Conservation (phyloP, 2,329 filamentous ascomycete genomes). For the Xylogone sp. region DNA sequence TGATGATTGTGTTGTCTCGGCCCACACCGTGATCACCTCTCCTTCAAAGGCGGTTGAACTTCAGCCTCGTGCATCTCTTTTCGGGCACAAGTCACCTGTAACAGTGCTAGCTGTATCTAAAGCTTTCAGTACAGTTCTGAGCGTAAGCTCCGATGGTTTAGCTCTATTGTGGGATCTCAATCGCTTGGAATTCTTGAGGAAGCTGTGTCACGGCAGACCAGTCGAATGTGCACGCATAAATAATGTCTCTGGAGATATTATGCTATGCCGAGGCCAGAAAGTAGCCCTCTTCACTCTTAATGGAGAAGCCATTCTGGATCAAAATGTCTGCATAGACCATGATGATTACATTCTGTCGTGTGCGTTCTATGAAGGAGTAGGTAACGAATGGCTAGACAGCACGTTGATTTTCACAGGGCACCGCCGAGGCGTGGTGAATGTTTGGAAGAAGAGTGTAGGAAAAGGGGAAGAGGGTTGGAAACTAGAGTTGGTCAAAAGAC, state of each 20-base stretch:
- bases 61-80: conserved; percentile 73
- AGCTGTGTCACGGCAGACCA: conserved; percentile 55
- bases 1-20: conserved; percentile 84
- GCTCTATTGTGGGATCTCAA: conserved; percentile 95
- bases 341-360: conserved; percentile 79
- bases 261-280: conserved; percentile 74
- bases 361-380: conserved; percentile 90
- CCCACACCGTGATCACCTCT: conserved; percentile 68
- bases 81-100: conserved; percentile 84
- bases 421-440: conserved; percentile 76
- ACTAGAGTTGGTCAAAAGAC: conserved; percentile 72
- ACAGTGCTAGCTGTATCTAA: conserved; percentile 80
- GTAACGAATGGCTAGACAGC: conserved; percentile 88
- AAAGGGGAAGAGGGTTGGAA: conserved; percentile 59
- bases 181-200: conserved; percentile 78
- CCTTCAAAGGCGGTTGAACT: conserved; percentile 72
- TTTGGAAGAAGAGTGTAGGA: conserved; percentile 56
- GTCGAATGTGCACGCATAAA: conserved; percentile 81
- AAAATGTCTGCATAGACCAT: conserved; percentile 67
- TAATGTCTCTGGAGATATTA: conserved; percentile 84
- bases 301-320: conserved; percentile 75
- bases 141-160: conserved; percentile 75
- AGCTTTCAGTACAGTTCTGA: conserved; percentile 83
- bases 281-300: conserved; percentile 84
- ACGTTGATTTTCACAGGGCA: conserved; percentile 89